These are phyloP conservation scores for Daldinia decipiens DNA, from an alignment of 495 filamentous ascomycete genomes.

Conservation along the genomic window DNA sequence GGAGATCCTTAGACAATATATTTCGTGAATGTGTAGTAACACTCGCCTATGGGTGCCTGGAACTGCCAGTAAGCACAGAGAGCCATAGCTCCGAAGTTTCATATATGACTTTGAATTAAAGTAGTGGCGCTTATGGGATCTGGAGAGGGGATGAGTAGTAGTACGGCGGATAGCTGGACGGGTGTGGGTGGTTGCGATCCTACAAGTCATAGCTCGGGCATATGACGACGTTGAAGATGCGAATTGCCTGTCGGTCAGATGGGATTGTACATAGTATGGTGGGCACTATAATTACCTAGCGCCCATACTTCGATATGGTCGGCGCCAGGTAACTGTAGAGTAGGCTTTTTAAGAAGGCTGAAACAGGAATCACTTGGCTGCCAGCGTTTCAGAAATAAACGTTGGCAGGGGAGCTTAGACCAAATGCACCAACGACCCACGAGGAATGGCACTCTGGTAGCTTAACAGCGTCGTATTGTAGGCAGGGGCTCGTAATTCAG, in stretches of 20 bases:
- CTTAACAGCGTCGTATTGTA: constrained; percentile 28
- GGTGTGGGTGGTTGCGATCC: constrained; percentile 15
- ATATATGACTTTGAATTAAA: constrained; percentile 2
- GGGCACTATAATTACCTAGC: constrained; percentile 5
- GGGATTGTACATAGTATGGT: constrained; percentile 20
- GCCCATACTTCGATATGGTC: constrained; percentile 10
- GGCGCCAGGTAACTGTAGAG: constrained; percentile 19
- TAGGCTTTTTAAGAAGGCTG: constrained; percentile 35
- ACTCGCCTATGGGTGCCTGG: neutral
- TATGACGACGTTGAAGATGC: constrained; percentile 21
- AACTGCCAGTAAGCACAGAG: neutral
- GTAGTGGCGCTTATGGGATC: constrained; percentile 11
- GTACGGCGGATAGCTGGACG: neutral
- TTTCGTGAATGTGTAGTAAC: constrained; percentile 5
- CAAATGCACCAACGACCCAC: constrained; percentile 34
- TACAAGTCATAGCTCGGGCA: constrained; percentile 13
- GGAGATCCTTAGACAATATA: constrained; percentile 5
- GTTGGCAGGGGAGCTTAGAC: constrained; percentile 21
- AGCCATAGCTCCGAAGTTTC: constrained; percentile 6
- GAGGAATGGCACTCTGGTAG: constrained; percentile 31
- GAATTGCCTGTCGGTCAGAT: constrained; percentile 19
- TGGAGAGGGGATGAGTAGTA: constrained; percentile 10
- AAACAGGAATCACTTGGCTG: constrained; percentile 40
- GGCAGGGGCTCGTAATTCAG: constrained; percentile 31
- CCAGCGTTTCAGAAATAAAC: constrained; percentile 42